Conservation (phyloP, 2,329 filamentous ascomycete species). For the Fusarium continuum region DNA sequence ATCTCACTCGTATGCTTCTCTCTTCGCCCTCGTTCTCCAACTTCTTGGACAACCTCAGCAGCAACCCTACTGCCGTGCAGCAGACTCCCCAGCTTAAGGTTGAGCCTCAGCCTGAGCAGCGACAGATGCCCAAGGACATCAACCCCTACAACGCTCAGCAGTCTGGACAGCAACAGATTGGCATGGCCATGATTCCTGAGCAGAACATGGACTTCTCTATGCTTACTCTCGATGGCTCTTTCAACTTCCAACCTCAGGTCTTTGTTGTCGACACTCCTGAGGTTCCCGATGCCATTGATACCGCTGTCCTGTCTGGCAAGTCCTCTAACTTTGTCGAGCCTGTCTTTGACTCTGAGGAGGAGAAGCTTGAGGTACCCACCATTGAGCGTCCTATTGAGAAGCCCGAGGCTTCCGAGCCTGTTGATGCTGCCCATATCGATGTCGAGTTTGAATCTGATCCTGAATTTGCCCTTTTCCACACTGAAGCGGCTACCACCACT, state of each 20-base stretch:
- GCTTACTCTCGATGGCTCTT: slow-evolving; percentile 68
- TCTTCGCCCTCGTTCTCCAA: slow-evolving; percentile 83
- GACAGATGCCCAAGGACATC: slow-evolving; percentile 70
- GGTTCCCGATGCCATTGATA: slow-evolving; percentile 67
- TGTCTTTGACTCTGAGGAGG: slow-evolving; percentile 55
- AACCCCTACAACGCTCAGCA: slow-evolving; percentile 68
- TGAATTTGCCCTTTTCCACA: slow-evolving; percentile 68
- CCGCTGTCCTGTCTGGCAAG: slow-evolving; percentile 76
- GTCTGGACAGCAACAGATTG: slow-evolving; percentile 73
- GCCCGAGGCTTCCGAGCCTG: slow-evolving; percentile 43
- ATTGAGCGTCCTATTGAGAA: slow-evolving; percentile 59
- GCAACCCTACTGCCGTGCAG: slow-evolving; percentile 61
- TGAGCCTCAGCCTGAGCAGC: slow-evolving; percentile 56
- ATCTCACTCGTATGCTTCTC: slow-evolving; percentile 83
- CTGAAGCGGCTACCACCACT: slow-evolving; percentile 45
- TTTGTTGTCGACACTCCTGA: slow-evolving; percentile 80
- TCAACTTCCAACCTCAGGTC: slow-evolving; percentile 73
- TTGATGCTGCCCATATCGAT: slow-evolving; percentile 50
- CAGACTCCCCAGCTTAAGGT: slow-evolving; percentile 52
- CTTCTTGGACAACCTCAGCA: slow-evolving; percentile 77
- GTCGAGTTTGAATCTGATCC: slow-evolving; percentile 71
- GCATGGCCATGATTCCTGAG: slow-evolving; percentile 86
- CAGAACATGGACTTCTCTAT: slow-evolving; percentile 78
- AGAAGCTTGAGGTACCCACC: slow-evolving; percentile 66
- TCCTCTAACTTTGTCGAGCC: slow-evolving; percentile 62